Conservation (phyloP, 2,329 filamentous ascomycete species). For the Xylaria sp. region DNA sequence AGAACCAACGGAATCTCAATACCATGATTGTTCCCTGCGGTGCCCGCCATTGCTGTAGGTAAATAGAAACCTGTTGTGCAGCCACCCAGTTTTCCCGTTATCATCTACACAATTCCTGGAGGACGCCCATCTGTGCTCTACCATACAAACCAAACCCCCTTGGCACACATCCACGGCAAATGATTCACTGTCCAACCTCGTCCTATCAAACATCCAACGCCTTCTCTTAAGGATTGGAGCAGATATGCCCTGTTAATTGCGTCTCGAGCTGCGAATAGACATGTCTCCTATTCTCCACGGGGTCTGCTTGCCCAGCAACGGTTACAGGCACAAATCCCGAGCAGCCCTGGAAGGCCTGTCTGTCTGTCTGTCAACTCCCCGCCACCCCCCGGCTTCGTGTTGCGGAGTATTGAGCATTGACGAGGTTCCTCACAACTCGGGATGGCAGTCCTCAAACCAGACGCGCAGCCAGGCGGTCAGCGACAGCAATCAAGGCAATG, state of each 20-base stretch:
- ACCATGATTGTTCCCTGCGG: constrained; percentile 1
- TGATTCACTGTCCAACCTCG: constrained; percentile 1
- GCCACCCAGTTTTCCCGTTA: not conserved
- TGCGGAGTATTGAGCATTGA: not conserved
- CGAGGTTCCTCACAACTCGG: not conserved
- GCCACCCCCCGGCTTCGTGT: not conserved
- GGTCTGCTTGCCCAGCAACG: not conserved
- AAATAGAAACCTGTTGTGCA: constrained; percentile 1
- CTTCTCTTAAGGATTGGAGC: too few species aligned
- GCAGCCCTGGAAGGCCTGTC: not conserved
- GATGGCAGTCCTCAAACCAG: not conserved
- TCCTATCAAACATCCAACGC: constrained; percentile 7
- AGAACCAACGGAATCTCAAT: constrained; percentile 8
- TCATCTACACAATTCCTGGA: not conserved
- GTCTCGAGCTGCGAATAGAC: not conserved
- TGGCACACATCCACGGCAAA: constrained; percentile 8
- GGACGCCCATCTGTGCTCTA: not conserved
- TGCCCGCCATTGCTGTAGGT: not conserved
- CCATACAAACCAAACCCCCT: constrained; percentile 2
- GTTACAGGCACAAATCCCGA: not conserved
- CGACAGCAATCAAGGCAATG: not conserved
- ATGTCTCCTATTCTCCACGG: not conserved
- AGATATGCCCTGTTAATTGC: too few species aligned
- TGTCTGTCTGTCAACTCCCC: too few species aligned
- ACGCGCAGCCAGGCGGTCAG: too few species aligned